phyloP scores from a whole-genome alignment of 768 basidiomycete species.

The Auriscalpium orientale region DNA sequence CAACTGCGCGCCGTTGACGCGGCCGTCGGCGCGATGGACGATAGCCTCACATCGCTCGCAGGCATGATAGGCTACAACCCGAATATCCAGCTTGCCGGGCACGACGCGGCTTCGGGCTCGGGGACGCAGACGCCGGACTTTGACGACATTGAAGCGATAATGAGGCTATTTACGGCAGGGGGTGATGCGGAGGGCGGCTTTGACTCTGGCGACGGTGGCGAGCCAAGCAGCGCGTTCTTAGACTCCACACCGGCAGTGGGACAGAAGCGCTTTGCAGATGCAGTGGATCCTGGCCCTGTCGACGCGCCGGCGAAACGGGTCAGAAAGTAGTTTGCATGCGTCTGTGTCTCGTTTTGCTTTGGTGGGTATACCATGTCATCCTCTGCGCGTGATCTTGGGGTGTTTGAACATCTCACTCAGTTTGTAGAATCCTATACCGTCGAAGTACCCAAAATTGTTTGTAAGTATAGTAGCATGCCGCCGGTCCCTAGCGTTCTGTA shows the following conservation, averaged over 20 bases:
- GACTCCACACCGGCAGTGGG: not conserved
- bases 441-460: too few species aligned
- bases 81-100: slow-evolving; percentile 17
- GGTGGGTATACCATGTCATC: too few species aligned
- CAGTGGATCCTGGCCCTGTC: too few species aligned
- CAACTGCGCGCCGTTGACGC: slow-evolving; percentile 58
- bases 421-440: too few species aligned
- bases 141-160: slow-evolving; percentile 12
- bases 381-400: too few species aligned
- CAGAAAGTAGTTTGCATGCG: too few species aligned
- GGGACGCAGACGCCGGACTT: not conserved
- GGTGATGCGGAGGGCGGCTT: not conserved
- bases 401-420: too few species aligned
- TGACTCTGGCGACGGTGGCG: not conserved
- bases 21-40: slow-evolving; percentile 65
- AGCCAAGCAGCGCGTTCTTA: not conserved
- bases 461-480: too few species aligned
- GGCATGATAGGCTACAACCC: slow-evolving; percentile 64
- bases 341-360: too few species aligned
- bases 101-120: not conserved
- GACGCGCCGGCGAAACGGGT: too few species aligned
- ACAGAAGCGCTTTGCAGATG: too few species aligned
- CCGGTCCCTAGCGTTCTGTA: too few species aligned
- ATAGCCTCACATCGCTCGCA: slow-evolving; percentile 64
- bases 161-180: not conserved